phyloP scores from a whole-genome alignment of 495 filamentous ascomycete species.

The Aspergillus nanangensis region DNA sequence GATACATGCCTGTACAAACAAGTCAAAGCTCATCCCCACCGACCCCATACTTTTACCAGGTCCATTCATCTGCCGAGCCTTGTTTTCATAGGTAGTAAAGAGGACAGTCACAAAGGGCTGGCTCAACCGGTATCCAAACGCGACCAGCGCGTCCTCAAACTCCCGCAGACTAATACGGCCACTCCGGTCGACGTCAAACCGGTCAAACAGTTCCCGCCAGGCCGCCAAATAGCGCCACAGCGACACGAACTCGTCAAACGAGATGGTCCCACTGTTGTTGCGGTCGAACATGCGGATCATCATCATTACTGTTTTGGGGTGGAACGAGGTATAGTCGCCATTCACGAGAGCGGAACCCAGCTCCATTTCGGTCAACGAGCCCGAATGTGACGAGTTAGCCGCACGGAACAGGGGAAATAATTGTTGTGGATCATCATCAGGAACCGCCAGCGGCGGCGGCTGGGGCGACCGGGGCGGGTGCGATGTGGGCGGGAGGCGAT shows the following conservation, averaged over 20 bases:
- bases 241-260: slow-evolving; percentile 90
- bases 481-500: slow-evolving; percentile 53
- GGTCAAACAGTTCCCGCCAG: slow-evolving; percentile 91
- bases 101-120: slow-evolving; percentile 75
- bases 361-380: slow-evolving; percentile 80
- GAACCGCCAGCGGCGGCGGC: slow-evolving; percentile 58
- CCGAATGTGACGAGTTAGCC: slow-evolving; percentile 79
- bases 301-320: slow-evolving; percentile 94
- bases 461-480: slow-evolving; percentile 51
- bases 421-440: slow-evolving; percentile 53
- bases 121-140: slow-evolving; percentile 91
- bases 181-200: slow-evolving; percentile 83
- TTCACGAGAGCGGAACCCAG: slow-evolving; percentile 92
- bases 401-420: slow-evolving; percentile 85
- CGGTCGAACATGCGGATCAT: slow-evolving; percentile 98
- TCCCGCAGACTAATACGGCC: slow-evolving; percentile 84
- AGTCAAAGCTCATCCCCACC: slow-evolving; percentile 83
- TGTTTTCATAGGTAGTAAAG: slow-evolving; percentile 63
- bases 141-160: slow-evolving; percentile 85
- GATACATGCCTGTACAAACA: slow-evolving; percentile 98
- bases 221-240: slow-evolving; percentile 93
- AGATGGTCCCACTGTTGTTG: slow-evolving; percentile 81
- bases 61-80: slow-evolving; percentile 28
- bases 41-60: slow-evolving; percentile 31
- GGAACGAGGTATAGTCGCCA: slow-evolving; percentile 90